phyloP scores from a whole-genome alignment of 1,284 basidiomycete species.

The Neolentinus lepideus region DNA sequence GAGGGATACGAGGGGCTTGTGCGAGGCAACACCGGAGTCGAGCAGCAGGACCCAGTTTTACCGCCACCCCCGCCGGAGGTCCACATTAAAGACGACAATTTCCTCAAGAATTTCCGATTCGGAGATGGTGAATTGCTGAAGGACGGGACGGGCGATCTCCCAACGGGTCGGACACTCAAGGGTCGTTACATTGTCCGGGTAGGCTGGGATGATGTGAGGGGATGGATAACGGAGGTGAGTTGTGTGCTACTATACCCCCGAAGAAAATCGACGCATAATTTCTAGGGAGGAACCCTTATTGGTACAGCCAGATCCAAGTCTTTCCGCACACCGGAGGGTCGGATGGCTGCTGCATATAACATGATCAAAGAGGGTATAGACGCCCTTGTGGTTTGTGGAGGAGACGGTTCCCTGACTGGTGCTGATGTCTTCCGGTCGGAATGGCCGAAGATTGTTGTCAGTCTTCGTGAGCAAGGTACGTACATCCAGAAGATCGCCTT shows the following conservation, averaged over 20 bases:
- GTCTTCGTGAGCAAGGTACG: conserved; percentile 57
- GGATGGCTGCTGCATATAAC: conserved; percentile 83
- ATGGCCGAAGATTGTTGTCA: conserved; percentile 81
- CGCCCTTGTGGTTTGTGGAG: conserved; percentile 94
- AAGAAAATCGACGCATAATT: neutral
- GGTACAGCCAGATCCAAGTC: conserved; percentile 88
- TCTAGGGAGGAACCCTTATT: conserved; percentile 90
- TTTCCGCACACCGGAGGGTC: conserved; percentile 86
- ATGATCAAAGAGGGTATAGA: conserved; percentile 95
- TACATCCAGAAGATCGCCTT: too few relatives aligned
- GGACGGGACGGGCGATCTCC: conserved; percentile 85
- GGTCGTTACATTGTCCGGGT: conserved; percentile 94
- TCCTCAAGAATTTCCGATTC: conserved; percentile 73
- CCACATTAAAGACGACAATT: conserved; percentile 28
- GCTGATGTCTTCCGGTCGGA: conserved; percentile 92
- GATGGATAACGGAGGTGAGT: conserved; percentile 85
- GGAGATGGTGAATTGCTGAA: conserved; percentile 87
- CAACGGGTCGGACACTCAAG: conserved; percentile 66
- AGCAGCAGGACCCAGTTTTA: conserved; percentile 15
- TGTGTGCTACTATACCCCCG: neutral
- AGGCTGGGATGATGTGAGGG: conserved; percentile 97
- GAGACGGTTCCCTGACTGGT: conserved; percentile 94
- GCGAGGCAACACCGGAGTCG: conserved; percentile 43
- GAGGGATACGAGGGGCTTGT: conserved; percentile 98
- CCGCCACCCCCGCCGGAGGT: conserved; percentile 12